Base-by-base conservation (phyloP, 2,329 filamentous ascomycete species). In the Fusarium sp. region DNA sequence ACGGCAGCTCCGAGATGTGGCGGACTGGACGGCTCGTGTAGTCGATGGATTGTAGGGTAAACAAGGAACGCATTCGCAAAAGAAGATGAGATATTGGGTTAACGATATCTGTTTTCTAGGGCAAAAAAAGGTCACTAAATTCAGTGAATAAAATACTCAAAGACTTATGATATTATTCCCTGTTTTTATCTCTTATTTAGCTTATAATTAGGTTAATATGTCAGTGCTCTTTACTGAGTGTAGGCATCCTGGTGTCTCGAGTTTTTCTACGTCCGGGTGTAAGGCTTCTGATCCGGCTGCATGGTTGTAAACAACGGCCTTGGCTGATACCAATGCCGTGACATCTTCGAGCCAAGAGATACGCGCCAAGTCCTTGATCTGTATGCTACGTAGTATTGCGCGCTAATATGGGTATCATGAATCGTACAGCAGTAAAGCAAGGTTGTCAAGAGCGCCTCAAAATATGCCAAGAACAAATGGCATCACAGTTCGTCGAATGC, bases 401-500 rank as follows among this genome's bases (percentile, higher is more conserved):
- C 66, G 72, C 72, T 71, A 52, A 35, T 54, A 52, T 72, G 58
- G 67, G 62, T 76, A 73, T 77, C 72, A 73, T 76, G 59, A 63
- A 65, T 69, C 34, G 45, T 68, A 60, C 63, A 65, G 58, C 66
- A 68, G 69, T 39, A 57, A 56, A 41, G 61, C 32, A 48, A 64
- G 39, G 25, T 62, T 25, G 56, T 25, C 27, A 67, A 68, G 61
- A 60, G 66, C 60, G 37, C 37, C 50, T 34, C 27, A 25, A 52
- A 68, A 27, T 34, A 58, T 63, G 43, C 23, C 65, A 45, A 56
- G 52, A 48, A 56, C 56, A 32, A 54, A 34, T 43, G 43, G 45
- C 45, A 50, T 78, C 78, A 88, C 61, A 88, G 77, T 80, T 88
- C 87, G 66, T 88, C 86, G 78, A 88, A 86, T 20, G 80, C 81